Percentiles rank a stretch among this genome's conserved stretches.
Conservation (phyloP, 2,329 filamentous ascomycete species). For the Nigrograna mackinnonii region DNA sequence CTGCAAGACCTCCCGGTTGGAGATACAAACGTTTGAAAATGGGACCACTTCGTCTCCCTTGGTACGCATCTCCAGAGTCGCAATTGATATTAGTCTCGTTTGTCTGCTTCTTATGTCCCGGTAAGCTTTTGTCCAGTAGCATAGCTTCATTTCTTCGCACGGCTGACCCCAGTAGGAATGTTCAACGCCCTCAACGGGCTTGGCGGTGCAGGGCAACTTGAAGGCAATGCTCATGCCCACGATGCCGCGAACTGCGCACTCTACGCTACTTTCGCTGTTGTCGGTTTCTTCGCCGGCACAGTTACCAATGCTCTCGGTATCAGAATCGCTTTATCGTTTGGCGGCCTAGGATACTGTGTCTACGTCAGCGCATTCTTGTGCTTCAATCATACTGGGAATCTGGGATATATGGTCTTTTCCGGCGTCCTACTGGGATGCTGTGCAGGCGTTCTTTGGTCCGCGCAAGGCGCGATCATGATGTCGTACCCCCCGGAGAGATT, state of each 20-base stretch:
- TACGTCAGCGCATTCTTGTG: constrained; percentile 70
- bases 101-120: constrained; percentile 54
- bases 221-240: constrained; percentile 55
- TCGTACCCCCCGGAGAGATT: constrained; percentile 76
- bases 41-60: constrained; percentile 43
- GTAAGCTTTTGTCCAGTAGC: too few relatives aligned
- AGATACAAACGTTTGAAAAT: constrained; percentile 45
- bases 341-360: constrained; percentile 74
- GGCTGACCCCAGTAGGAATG: too few relatives aligned
- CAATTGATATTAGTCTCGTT: constrained; percentile 51
- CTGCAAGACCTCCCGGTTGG: constrained; percentile 40
- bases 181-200: constrained; percentile 53
- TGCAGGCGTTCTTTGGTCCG: constrained; percentile 77
- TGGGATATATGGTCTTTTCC: constrained; percentile 72
- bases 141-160: too few relatives aligned
- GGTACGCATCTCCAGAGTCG: constrained; percentile 49
- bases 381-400: constrained; percentile 67
- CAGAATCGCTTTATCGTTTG: constrained; percentile 66
- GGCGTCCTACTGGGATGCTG: constrained; percentile 75
- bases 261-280: constrained; percentile 69
- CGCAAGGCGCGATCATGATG: constrained; percentile 84
- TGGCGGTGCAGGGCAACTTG: constrained; percentile 48
- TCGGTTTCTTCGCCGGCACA: constrained; percentile 67
- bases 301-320: constrained; percentile 74
- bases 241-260: constrained; percentile 66